A percentile compares a stretch with the other conserved stretches of the same genome.
Conservation (phyloP, 202 grass and related monocot species). For the Carex arenaria region DNA sequence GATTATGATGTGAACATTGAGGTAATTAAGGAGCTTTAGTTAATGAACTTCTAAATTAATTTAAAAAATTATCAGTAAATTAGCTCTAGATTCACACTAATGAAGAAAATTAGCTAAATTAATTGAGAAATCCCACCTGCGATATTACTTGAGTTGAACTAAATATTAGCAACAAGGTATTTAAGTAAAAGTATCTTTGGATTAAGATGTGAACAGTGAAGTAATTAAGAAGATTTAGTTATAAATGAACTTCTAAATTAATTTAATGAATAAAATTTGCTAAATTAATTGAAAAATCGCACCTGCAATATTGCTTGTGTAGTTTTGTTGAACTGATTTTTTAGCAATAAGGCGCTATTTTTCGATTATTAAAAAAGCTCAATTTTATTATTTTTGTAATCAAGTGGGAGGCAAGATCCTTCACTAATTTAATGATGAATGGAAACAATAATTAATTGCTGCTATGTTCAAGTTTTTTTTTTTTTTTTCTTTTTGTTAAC, state of each 20-base stretch:
- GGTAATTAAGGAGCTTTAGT: neutral
- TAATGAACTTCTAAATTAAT: neutral
- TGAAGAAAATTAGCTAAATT: no score
- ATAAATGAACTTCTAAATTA: no score
- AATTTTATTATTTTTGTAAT: neutral
- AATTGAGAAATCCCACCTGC: neutral
- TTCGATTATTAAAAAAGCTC: neutral
- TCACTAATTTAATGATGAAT: neutral
- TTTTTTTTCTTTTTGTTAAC: neutral
- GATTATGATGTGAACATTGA: neutral
- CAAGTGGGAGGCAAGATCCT: neutral
- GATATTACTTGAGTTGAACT: neutral
- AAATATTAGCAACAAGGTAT: neutral
- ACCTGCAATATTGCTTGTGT: neutral
- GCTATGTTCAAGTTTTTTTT: neutral
- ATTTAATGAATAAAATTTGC: no score
- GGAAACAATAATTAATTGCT: neutral
- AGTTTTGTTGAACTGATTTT: neutral
- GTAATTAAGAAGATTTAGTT: no score
- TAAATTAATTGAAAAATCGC: neutral
- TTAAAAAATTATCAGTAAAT: no score
- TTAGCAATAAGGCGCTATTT: neutral
- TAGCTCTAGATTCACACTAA: no score
- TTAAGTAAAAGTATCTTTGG: neutral
- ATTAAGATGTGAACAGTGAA: no score